These are phyloP conservation scores for Strombidium stylifer DNA, from an alignment of 73 alveolate species.

Conservation along the genomic window DNA sequence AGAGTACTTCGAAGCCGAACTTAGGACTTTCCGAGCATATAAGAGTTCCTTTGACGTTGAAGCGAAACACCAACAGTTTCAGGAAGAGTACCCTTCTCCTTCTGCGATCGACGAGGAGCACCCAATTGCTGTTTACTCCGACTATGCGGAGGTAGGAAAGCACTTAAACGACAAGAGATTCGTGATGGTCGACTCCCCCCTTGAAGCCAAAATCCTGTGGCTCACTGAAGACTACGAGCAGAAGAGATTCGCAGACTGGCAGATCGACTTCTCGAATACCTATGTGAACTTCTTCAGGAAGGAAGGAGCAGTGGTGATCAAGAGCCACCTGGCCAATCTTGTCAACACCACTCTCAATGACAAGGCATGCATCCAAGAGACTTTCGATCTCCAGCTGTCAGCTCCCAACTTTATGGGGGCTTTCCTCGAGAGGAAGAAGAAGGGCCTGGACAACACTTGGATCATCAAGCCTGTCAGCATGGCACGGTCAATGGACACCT, in stretches of 20 bases:
- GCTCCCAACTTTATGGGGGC: constrained; percentile 94
- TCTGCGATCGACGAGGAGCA: constrained; percentile 8
- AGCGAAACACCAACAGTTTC: not conserved
- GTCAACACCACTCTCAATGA: constrained; percentile 37
- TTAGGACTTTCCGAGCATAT: constrained; percentile 1
- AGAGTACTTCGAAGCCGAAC: constrained; percentile 63
- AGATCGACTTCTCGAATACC: no score
- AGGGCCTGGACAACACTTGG: constrained; percentile 87
- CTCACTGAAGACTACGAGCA: constrained; percentile 70
- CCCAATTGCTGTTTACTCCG: constrained; percentile 79
- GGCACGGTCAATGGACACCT: constrained; percentile 93
- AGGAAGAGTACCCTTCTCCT: constrained; percentile 10
- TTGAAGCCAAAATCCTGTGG: constrained; percentile 81
- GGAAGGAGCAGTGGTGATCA: constrained; percentile 85
- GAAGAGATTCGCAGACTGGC: no score
- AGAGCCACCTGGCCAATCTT: constrained; percentile 79
- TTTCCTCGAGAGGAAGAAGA: constrained; percentile 68
- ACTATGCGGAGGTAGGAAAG: constrained; percentile 73
- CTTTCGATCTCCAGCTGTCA: constrained; percentile 76
- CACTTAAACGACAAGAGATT: constrained; percentile 66
- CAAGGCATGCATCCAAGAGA: constrained; percentile 61
- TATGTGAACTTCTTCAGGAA: constrained; percentile 86
- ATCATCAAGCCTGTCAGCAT: constrained; percentile 90
- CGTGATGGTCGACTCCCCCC: constrained; percentile 58
- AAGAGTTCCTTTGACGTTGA: constrained; percentile 10